Base-by-base conservation (phyloP, 352 stramenopile genomes). In the Thalassiosira sp. region DNA sequence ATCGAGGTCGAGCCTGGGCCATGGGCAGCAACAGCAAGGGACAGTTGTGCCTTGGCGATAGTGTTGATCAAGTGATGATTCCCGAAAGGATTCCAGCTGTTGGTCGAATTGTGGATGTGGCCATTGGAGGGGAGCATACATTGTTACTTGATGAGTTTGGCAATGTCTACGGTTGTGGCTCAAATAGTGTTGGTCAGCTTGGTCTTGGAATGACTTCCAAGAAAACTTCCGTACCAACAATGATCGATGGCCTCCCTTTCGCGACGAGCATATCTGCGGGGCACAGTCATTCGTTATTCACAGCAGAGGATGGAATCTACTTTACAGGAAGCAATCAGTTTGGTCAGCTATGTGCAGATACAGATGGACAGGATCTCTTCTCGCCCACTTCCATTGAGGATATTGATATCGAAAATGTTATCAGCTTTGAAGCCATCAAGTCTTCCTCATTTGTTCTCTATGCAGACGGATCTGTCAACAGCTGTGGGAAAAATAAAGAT, bases 271-370 rank as follows among this genome's bases (percentile, higher is more conserved):
- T 76, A 59, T 84, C 76, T 25, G 67, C 76, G 22, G 76, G 76
- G 1, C 31, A 72, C 15, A 56, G 45, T 52, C 69, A 79, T 49
- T 79, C 76, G 13, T 31, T 84, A n/a, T 73, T 84, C 28, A 59
- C 49, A 15, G 31, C 62, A 27, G 51, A 57, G 15, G 40, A 70
- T 54, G 69, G 51, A 7, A 57, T 79, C 43, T 79, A 79, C 46
- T 63, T 76, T 13, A 76, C 68, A 6, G 76, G 76, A 43, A 71
- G 68, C 42, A 85, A 85, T 60, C 33, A 58, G 37, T 81, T 65
- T 35, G 51, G 58, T 33, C 72, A 81, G 46, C 31, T 81, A 25
- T 81, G 72, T 46, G 20, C 31, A 0, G 57, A 79, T 58, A 72
- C 52, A 22, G 49, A 40, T 54, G 59, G 37, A 22, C 18, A 66